phyloP scores from a whole-genome alignment of 2,329 filamentous ascomycete genomes.

The Bertia moriformis region DNA sequence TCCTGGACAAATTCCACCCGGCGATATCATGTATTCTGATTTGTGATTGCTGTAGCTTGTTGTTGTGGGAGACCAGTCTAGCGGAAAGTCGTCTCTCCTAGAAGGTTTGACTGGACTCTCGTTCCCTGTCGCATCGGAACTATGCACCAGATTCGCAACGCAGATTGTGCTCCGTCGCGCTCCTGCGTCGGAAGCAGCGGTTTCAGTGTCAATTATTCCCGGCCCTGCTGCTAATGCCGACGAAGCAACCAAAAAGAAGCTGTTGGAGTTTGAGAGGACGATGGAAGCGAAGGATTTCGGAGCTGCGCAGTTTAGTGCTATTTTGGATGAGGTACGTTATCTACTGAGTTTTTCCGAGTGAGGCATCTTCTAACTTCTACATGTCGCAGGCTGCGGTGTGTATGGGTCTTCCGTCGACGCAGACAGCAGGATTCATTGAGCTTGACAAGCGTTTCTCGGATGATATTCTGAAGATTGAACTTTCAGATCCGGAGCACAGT shows the following conservation, averaged over 20 bases:
- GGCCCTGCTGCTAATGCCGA: conserved; percentile 1
- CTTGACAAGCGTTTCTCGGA: conserved; percentile 6
- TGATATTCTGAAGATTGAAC: conserved; percentile 10
- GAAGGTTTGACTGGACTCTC: conserved; percentile 10
- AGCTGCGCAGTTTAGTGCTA: conserved; percentile 5
- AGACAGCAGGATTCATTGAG: background rate
- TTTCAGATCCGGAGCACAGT: conserved; percentile 7
- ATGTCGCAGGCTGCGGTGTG: background rate
- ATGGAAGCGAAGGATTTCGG: conserved; percentile 3
- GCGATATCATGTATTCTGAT: background rate
- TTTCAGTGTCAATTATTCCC: conserved; percentile 9
- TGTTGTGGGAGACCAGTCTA: conserved; percentile 11
- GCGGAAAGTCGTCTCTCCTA: conserved; percentile 11
- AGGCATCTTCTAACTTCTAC: conserved; percentile 2
- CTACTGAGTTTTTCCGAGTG: background rate
- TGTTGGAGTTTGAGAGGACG: background rate
- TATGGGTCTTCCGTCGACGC: background rate
- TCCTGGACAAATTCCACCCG: background rate
- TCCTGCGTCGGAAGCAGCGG: conserved; percentile 4
- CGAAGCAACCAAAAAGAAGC: background rate
- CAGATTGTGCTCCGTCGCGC: conserved; percentile 10
- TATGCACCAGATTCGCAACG: conserved; percentile 12
- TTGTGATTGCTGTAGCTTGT: conserved; percentile 6
- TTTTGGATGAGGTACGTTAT: conserved; percentile 6
- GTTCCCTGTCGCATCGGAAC: conserved; percentile 9